Evolutionary conservation across 805 yeast genomes (phyloP), one percentile per base, ranked within the genome.

Genomic region (Lachancea nothofagi): DNA sequence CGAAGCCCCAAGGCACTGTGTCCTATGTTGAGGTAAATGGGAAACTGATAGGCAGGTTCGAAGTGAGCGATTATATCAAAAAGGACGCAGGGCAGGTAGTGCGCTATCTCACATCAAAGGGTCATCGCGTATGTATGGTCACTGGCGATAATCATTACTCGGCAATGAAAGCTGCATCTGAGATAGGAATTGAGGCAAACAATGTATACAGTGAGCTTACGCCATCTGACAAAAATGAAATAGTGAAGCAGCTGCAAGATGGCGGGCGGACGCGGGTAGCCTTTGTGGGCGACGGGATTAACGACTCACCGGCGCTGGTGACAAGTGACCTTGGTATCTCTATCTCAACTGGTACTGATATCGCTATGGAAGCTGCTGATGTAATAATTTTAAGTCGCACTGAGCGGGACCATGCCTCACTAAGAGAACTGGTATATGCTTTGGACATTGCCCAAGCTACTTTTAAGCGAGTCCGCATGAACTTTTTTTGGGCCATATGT

Each of bases 291-390:
- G 99, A 93, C 64, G 99, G 99, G 44, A 85, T 93, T 49, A 93
- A 93, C 61, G 99, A 93, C 59, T 95, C 97, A 0, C 97, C 98
- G 0, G 97, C 97, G 0, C 71, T 93, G 40, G 95, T 86, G 1
- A 74, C 82, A 41, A 83, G 96, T 1, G 86, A 88, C 49, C 64
- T 93, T 14, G 98, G 98, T 18, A 78, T 94, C 52, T 93, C 97
- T 8, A 77, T 94, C 42, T 81, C 94, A 7, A 76, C 94, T 0
- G 96, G 97, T 4, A 85, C 97, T 0, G 97, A 93, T 54, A 85
- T 93, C 50, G 97, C 98, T 1, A 83, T 93, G 49, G 96, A 89
- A 49, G 85, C 96, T n/a, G 96, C 98, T 0, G 96, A 88, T 60
- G 75, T 93, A 27, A 96, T 93, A 14, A 66, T 93, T 12, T 60